phyloP scores from a whole-genome alignment of 2,329 filamentous ascomycete species.

The Ceratocystis papillata region DNA sequence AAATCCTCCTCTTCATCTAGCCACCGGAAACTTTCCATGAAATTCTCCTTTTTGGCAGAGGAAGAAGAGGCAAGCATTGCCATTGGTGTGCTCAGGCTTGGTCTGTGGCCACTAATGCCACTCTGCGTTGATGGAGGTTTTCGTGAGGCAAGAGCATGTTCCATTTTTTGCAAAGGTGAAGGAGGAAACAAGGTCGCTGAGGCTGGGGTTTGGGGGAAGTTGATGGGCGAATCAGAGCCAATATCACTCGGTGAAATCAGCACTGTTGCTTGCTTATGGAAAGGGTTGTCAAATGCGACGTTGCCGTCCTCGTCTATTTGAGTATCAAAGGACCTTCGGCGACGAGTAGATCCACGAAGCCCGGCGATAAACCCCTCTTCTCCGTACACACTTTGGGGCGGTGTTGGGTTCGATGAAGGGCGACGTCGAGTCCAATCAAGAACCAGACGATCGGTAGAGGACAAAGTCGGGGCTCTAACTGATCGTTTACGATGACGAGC shows the following conservation, averaged over 20 bases:
- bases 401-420: conserved; percentile 23
- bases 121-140: conserved; percentile 29
- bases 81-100: conserved; percentile 23
- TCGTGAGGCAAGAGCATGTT: conserved; percentile 12
- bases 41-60: conserved; percentile 38
- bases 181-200: conserved; percentile 5
- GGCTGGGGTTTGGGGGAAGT: conserved; percentile 12
- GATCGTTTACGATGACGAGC: conserved; percentile 17
- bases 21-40: conserved; percentile 62
- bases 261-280: conserved; percentile 21
- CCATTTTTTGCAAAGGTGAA: conserved; percentile 17
- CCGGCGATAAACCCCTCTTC: conserved; percentile 22
- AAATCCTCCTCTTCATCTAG: conserved; percentile 62
- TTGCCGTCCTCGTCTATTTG: conserved; percentile 20
- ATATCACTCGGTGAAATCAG: conserved; percentile 21
- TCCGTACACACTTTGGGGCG: conserved; percentile 22
- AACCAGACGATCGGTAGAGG: conserved; percentile 19
- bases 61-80: conserved; percentile 26
- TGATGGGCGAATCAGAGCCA: conserved; percentile 17
- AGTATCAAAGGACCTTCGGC: conserved; percentile 18
- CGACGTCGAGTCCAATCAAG: conserved; percentile 23
- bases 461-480: conserved; percentile 8
- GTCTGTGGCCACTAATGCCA: conserved; percentile 29
- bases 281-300: conserved; percentile 21
- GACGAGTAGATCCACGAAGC: conserved; percentile 31